Evolutionary conservation across 2,329 filamentous ascomycete genomes (phyloP).

Genomic region (Aspergillus caelatus): DNA sequence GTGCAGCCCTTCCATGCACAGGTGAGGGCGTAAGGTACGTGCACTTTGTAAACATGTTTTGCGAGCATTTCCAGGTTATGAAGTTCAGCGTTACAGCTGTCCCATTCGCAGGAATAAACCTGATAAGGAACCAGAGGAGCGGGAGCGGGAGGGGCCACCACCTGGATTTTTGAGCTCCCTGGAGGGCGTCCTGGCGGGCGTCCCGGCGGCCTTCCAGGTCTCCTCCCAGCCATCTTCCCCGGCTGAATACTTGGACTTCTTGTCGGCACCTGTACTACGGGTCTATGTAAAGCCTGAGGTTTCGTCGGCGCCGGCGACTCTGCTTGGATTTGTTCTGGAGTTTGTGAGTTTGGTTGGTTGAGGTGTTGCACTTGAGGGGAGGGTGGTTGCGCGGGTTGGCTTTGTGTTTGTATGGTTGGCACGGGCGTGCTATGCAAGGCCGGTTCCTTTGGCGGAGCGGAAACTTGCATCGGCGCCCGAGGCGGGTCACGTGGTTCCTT

Average conservation of each 20-base stretch:
- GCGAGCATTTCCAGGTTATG: constrained; percentile 64
- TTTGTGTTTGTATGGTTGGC: neutral
- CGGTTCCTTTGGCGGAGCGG: neutral
- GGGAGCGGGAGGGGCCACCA: constrained; percentile 20
- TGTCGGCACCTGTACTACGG: neutral
- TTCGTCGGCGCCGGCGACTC: constrained; percentile 8
- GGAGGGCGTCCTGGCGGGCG: constrained; percentile 23
- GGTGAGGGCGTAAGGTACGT: constrained; percentile 40
- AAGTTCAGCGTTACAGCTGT: constrained; percentile 58
- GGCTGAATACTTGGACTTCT: constrained; percentile 4
- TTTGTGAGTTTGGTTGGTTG: neutral
- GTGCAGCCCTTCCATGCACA: constrained; percentile 32
- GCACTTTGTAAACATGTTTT: constrained; percentile 61
- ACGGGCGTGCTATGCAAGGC: neutral
- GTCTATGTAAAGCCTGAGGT: neutral
- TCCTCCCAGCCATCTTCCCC: constrained; percentile 18
- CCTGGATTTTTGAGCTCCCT: constrained; percentile 19
- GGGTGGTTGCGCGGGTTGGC: neutral
- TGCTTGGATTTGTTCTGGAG: neutral
- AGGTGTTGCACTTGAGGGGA: neutral
- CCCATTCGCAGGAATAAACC: constrained; percentile 62
- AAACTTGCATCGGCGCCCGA: neutral
- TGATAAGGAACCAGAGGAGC: constrained; percentile 26
- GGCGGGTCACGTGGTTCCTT: constrained; percentile 17
- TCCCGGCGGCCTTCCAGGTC: constrained; percentile 18